Conservation (phyloP, 2,329 filamentous ascomycete species). For the Aspergillus sp. region DNA sequence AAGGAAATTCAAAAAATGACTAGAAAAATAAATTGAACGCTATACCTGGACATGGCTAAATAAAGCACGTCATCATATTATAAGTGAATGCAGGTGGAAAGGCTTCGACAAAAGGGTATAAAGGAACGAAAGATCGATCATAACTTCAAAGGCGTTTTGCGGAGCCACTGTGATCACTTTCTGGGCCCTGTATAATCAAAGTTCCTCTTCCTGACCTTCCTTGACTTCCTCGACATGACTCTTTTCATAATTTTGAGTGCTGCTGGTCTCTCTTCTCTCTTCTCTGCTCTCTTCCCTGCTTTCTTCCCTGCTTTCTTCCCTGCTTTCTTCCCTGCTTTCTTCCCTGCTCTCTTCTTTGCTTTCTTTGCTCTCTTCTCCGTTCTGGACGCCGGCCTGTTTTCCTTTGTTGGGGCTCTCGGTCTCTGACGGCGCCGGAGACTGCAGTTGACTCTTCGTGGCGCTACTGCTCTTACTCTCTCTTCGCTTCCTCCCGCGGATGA, state of each 20-base stretch:
- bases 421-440: not conserved
- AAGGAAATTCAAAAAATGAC: not conserved
- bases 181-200: not conserved
- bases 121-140: not conserved
- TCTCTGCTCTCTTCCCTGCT: not conserved
- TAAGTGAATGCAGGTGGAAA: not conserved
- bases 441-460: not conserved
- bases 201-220: not conserved
- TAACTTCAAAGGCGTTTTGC: not conserved
- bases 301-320: not conserved
- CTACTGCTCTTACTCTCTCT: constrained; percentile 23
- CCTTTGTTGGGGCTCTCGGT: not conserved
- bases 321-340: not conserved
- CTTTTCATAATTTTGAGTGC: not conserved
- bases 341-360: not conserved
- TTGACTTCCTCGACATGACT: not conserved
- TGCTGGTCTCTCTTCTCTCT: not conserved
- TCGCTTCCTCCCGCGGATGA: constrained; percentile 21
- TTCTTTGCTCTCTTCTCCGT: not conserved
- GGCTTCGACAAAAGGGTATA: constrained; percentile 3
- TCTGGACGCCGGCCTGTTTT: not conserved
- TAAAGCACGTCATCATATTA: not conserved
- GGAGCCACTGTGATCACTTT: not conserved
- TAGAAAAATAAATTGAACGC: not conserved
- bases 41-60: not conserved